Percentiles rank a stretch among this genome's conserved stretches.
phyloP scores from a whole-genome alignment of 306 rosid species.

The Herpetospermum pedunculosum region DNA sequence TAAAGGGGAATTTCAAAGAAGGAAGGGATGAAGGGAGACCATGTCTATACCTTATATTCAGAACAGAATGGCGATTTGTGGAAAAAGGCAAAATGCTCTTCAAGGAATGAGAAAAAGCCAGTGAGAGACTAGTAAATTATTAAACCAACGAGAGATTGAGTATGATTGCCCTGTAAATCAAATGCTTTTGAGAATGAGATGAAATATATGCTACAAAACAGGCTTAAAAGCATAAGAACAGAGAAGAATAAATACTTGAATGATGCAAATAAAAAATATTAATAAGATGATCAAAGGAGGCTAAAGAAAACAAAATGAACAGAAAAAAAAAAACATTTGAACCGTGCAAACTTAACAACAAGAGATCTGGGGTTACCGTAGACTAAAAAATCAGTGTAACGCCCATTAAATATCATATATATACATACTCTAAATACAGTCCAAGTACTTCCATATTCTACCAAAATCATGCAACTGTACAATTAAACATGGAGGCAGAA shows the following conservation, averaged over 20 bases:
- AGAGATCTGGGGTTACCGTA: neutral
- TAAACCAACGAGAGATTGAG: neutral
- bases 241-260: neutral
- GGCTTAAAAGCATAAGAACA: neutral
- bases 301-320: neutral
- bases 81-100: neutral
- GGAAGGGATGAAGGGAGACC: neutral
- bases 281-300: neutral
- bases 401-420: neutral
- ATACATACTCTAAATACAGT: neutral
- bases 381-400: neutral
- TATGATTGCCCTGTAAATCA: neutral
- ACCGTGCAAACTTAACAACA: neutral
- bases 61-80: neutral
- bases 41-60: neutral
- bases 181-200: neutral
- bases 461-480: neutral
- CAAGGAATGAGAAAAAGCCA: constrained; percentile 6
- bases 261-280: neutral
- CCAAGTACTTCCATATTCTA: neutral
- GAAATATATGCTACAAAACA: neutral
- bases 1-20: neutral
- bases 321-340: neutral
- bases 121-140: constrained; percentile 5
- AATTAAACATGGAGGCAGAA: neutral